Percentiles rank a stretch among this genome's conserved stretches.
Evolutionary conservation across 2,329 filamentous ascomycete species (phyloP).

Genomic region (Ploettnerulaceae sp.): DNA sequence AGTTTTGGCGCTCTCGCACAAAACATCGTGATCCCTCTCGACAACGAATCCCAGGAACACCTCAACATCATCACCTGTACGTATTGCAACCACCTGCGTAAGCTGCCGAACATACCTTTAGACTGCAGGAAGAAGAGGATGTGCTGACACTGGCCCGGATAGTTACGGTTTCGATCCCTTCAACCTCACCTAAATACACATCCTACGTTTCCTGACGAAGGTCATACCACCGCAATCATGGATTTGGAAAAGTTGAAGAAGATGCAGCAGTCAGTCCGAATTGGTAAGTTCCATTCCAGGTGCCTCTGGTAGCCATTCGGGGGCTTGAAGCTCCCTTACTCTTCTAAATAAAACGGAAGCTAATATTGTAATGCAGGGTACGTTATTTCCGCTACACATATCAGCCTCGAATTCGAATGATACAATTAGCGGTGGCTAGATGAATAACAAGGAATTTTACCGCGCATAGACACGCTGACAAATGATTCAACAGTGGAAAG

Average conservation of each 20-base stretch:
- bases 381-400: not conserved
- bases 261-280: conserved; percentile 59
- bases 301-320: conserved; percentile 3
- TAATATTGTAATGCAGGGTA: conserved; percentile 9
- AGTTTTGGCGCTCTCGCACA: conserved; percentile 7
- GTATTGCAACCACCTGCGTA: conserved; percentile 3
- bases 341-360: not conserved
- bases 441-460: not conserved
- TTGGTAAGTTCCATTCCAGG: conserved; percentile 27
- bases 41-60: conserved; percentile 12
- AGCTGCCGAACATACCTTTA: conserved; percentile 2
- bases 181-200: conserved; percentile 11
- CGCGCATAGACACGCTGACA: conserved; percentile 25
- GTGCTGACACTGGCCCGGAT: conserved; percentile 6
- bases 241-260: conserved; percentile 62
- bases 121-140: not conserved
- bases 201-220: conserved; percentile 25
- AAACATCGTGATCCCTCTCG: conserved; percentile 6
- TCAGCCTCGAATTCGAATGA: not conserved
- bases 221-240: conserved; percentile 45
- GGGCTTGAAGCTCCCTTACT: conserved; percentile 4
- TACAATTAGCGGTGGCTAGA: not conserved
- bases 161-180: conserved; percentile 7
- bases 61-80: conserved; percentile 15
- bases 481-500: conserved; percentile 64